Conservation (phyloP, 1,139 yeast species). For the Taphrina wiesneri region DNA sequence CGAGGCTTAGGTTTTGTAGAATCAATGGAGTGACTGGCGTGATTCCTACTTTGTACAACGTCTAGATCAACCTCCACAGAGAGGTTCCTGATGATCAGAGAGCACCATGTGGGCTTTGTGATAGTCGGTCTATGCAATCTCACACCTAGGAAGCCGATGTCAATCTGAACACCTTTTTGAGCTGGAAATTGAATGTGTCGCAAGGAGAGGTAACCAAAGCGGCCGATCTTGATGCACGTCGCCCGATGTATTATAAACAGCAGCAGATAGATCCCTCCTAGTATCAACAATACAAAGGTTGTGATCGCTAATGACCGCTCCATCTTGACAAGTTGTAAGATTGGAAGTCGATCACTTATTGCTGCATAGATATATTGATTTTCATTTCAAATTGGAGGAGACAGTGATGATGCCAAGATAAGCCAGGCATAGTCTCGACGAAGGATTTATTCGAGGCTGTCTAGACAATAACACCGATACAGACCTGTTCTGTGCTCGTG, state of each 20-base stretch:
- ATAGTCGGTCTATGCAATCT: conserved; percentile 49
- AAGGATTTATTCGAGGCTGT: too few relatives aligned
- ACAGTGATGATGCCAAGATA: too few relatives aligned
- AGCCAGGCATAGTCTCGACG: too few relatives aligned
- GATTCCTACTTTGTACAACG: background rate
- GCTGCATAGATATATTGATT: too few relatives aligned
- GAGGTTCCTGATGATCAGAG: conserved; percentile 36
- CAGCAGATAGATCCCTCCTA: conserved; percentile 46
- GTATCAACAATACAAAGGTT: conserved; percentile 36
- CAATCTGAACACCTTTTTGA: conserved; percentile 45
- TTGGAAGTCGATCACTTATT: background rate
- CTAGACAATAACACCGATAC: background rate
- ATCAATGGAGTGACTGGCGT: background rate
- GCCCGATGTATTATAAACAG: conserved; percentile 49
- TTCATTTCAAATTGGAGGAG: too few relatives aligned
- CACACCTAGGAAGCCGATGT: conserved; percentile 47
- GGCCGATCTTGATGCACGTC: conserved; percentile 50
- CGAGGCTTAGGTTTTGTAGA: background rate
- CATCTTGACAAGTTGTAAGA: background rate
- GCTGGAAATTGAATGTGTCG: conserved; percentile 47
- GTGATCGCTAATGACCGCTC: background rate
- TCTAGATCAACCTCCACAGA: conserved; percentile 26
- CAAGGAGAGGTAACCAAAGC: conserved; percentile 49
- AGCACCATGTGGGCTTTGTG: conserved; percentile 45
- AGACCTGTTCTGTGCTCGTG: background rate